phyloP scores from a whole-genome alignment of 768 basidiomycete species.

The Russula emetica region DNA sequence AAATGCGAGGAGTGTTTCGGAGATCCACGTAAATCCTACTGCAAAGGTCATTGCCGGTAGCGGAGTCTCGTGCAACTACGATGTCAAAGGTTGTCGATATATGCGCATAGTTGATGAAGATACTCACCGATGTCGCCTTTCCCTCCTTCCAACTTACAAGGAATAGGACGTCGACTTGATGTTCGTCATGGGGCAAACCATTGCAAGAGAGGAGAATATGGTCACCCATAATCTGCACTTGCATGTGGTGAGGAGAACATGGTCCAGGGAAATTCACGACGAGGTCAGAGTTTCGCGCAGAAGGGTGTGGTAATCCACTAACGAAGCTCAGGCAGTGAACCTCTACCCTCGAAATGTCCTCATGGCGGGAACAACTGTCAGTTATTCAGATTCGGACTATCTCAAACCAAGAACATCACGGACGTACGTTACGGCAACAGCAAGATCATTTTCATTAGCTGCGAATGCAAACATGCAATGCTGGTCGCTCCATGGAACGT shows the following conservation, averaged over 20 bases:
- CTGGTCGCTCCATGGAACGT: conserved; percentile 4
- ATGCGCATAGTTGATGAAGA: not conserved
- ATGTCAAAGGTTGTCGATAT: not conserved
- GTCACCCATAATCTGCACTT: conserved; percentile 9
- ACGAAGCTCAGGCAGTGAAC: conserved; percentile 10
- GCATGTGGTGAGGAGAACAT: conserved; percentile 12
- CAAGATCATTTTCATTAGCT: conserved; percentile 10
- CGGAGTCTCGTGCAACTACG: conserved; percentile 6
- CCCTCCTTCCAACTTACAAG: conserved; percentile 13
- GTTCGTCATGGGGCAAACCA: conserved; percentile 2
- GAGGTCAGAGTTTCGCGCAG: conserved; percentile 5
- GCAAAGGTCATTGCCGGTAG: conserved; percentile 10
- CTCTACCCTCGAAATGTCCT: conserved; percentile 7
- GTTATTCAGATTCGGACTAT: not conserved
- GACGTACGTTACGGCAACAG: conserved; percentile 8
- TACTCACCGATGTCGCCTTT: conserved; percentile 1
- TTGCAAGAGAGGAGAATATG: conserved; percentile 10
- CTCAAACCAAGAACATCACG: not conserved
- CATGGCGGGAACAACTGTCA: conserved; percentile 10
- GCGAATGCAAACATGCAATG: conserved; percentile 14
- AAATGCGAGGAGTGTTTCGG: conserved; percentile 7
- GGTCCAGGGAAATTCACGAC: conserved; percentile 9
- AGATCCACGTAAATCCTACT: conserved; percentile 6
- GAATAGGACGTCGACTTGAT: conserved; percentile 5
- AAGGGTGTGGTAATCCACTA: conserved; percentile 5